A percentile compares a stretch with the other conserved stretches of the same genome.
Conservation (phyloP, 352 stramenopile genomes). For the Phytophthora crassamura region DNA sequence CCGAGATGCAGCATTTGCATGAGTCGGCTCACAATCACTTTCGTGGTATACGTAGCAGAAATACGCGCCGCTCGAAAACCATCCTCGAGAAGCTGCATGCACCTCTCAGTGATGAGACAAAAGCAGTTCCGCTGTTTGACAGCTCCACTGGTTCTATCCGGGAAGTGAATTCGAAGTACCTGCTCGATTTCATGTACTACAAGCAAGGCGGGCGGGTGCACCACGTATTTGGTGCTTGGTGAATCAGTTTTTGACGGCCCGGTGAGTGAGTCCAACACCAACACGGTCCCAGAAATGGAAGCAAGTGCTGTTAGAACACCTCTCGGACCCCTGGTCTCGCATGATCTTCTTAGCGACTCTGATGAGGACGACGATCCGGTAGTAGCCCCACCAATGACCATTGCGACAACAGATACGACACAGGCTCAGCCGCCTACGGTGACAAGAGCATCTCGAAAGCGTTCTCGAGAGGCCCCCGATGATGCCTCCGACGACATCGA, state of each 20-base stretch:
- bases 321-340: not conserved
- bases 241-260: not conserved
- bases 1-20: not conserved
- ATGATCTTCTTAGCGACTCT: not conserved
- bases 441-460: not conserved
- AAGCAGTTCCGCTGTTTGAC: not conserved
- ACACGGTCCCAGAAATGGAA: not conserved
- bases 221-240: not conserved
- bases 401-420: too few relatives aligned
- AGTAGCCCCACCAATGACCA: not conserved
- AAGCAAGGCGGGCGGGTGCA: not conserved
- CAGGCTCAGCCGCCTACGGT: too few relatives aligned
- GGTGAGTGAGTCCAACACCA: not conserved
- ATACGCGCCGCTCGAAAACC: not conserved
- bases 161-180: not conserved
- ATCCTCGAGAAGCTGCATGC: slow-evolving; percentile 1
- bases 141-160: not conserved
- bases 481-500: not conserved
- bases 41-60: not conserved
- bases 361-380: not conserved
- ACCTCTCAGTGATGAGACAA: not conserved
- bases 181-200: slow-evolving; percentile 8
- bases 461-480: not conserved
- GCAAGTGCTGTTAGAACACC: not conserved
- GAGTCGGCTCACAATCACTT: not conserved